phyloP scores from a whole-genome alignment of 2,329 filamentous ascomycete genomes.

The Colletotrichum higginsianum region DNA sequence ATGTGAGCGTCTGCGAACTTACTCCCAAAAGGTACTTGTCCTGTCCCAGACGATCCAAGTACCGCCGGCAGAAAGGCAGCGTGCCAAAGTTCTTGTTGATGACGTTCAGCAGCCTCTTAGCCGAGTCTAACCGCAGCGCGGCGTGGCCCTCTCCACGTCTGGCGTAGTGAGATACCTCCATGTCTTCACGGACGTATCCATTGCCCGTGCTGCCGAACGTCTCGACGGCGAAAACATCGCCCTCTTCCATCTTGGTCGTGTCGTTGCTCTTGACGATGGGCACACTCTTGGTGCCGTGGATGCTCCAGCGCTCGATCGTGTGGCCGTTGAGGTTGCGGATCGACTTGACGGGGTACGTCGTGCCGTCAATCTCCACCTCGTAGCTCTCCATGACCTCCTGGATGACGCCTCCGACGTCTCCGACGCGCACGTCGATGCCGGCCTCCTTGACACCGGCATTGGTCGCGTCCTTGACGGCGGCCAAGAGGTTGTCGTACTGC shows the following conservation, averaged over 20 bases:
- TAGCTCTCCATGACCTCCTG: conserved; percentile 86
- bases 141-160: conserved; percentile 81
- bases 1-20: conserved; percentile 56
- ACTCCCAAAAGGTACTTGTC: conserved; percentile 95
- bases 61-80: conserved; percentile 90
- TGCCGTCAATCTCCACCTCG: conserved; percentile 79
- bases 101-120: conserved; percentile 86
- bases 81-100: conserved; percentile 99
- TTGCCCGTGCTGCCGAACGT: conserved; percentile 87
- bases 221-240: conserved; percentile 86
- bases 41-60: conserved; percentile 92
- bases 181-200: conserved; percentile 82
- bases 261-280: conserved; percentile 84
- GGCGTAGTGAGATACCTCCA: conserved; percentile 92
- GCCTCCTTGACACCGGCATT: conserved; percentile 84
- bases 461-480: conserved; percentile 82
- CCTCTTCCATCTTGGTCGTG: conserved; percentile 88
- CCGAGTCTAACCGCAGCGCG: conserved; percentile 82
- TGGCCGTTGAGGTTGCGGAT: conserved; percentile 83
- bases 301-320: conserved; percentile 82
- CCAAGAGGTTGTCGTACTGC: conserved; percentile 82
- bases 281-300: conserved; percentile 85
- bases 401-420: conserved; percentile 79
- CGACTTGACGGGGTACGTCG: conserved; percentile 77
- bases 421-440: conserved; percentile 84